Conservation (phyloP, 2,329 filamentous ascomycete genomes). For the Beauveria australis region DNA sequence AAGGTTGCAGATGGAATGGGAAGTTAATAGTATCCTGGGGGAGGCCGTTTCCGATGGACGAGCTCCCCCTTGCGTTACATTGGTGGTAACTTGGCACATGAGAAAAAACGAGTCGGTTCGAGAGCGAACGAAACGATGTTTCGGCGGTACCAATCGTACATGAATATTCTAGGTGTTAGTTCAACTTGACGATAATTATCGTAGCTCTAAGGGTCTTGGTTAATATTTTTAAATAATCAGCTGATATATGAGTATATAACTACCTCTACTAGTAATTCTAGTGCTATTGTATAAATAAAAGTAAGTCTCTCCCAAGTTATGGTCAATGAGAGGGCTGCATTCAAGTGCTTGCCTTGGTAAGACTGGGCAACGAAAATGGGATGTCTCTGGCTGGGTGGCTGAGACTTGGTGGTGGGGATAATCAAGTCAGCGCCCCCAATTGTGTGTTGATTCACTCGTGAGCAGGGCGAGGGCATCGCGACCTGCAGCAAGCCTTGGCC, state of each 20-base stretch:
- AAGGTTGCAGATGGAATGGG: not conserved
- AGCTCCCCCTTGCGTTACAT: constrained; percentile 3
- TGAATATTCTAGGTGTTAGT: not conserved
- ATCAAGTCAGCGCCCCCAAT: not conserved
- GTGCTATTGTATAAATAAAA: too few species aligned
- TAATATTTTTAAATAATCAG: too few species aligned
- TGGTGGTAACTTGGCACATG: not conserved
- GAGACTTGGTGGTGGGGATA: constrained; percentile 1
- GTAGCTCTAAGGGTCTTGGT: too few species aligned
- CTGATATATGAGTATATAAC: too few species aligned
- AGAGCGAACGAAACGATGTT: not conserved
- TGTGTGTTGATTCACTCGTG: not conserved
- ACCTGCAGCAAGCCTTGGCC: not conserved
- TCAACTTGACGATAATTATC: too few species aligned
- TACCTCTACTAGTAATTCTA: too few species aligned
- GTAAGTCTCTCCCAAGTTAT: too few species aligned
- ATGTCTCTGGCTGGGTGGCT: constrained; percentile 1
- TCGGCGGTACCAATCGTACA: not conserved
- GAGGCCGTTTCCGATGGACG: not conserved
- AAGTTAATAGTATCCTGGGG: not conserved
- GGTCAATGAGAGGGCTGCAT: too few species aligned
- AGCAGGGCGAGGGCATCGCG: not conserved
- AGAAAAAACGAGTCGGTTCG: not conserved
- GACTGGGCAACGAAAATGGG: not conserved
- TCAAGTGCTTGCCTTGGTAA: too few species aligned